Base-by-base conservation (phyloP, 805 yeast genomes). In the Zygoascus bituminiphila region DNA sequence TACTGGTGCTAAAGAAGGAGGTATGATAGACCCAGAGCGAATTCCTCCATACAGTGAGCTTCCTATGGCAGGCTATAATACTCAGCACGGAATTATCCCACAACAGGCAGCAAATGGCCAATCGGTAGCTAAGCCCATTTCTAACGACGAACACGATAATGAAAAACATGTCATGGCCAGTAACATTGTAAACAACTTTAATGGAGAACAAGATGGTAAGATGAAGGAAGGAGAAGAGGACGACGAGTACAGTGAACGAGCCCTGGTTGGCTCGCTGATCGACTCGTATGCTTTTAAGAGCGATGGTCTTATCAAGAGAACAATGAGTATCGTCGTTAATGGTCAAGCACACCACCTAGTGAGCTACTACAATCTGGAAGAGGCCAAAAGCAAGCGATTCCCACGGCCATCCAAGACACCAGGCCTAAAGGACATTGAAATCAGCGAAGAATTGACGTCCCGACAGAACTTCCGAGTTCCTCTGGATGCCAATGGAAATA, bases 291-390 rank as follows among this genome's bases (percentile, higher is more conserved):
- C 80, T 10, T 82, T 81, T 60, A 81, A 81, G 58, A 81, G 77
- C 42, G 72, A 74, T 41, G 96, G 96, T 0, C 71, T 89, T 42
- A 78, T 88, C 51, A 89, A 89, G 63, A 88, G 88, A 63, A 86
- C 97, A 0, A 68, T 88, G 51, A 78, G 88, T 1, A 70, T 87
- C 22, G 74, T 79, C n/a, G 64, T 83, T 14, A 63, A 65, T 20
- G 65, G 66, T 19, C 51, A 57, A 25, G 58, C 57, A 5, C 63
- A 60, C 49, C 96, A 91, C 60, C 65, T 89, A 48, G 79, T 89
- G 2, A 79, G 89, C 7, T 89, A 89, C 64, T 89, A 87, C 61
- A 70, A 76, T 25, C 82, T 88, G 0, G 77, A 77, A 19, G 96
- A 89, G 62, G 93, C 88, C 3, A 59, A 77, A 45, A 67, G 70